Evolutionary conservation across 2,329 filamentous ascomycete species (phyloP).

Genomic region (Talaromyces amestolkiae): DNA sequence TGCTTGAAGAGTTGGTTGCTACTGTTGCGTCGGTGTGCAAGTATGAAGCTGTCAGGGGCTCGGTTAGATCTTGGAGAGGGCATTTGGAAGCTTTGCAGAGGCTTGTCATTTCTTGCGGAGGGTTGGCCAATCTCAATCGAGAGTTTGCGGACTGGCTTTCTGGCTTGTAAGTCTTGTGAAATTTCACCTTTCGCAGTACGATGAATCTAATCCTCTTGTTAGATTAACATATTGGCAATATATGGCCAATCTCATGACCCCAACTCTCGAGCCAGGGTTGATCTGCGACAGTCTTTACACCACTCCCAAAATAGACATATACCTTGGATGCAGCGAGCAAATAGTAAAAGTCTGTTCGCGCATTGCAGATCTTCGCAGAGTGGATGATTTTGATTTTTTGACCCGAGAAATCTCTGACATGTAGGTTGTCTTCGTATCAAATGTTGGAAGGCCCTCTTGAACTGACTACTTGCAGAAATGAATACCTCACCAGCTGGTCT

Average conservation of each 20-base stretch:
- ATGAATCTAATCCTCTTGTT: too few species aligned
- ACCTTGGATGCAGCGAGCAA: conserved; percentile 39
- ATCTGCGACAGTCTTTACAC: conserved; percentile 26
- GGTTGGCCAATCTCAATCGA: conserved; percentile 29
- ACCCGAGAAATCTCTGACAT: conserved; percentile 30
- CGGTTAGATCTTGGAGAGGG: conserved; percentile 39
- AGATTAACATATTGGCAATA: conserved; percentile 37
- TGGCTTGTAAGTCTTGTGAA: conserved; percentile 30
- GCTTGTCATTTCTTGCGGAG: conserved; percentile 34
- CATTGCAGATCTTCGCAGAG: conserved; percentile 32
- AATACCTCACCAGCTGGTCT: conserved; percentile 33
- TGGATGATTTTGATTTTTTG: conserved; percentile 20
- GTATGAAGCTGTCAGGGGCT: conserved; percentile 39
- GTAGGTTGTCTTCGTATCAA: conserved; percentile 22
- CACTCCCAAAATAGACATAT: conserved; percentile 35
- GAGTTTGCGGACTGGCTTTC: conserved; percentile 34
- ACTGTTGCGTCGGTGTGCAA: conserved; percentile 39
- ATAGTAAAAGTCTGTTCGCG: conserved; percentile 34
- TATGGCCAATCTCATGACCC: conserved; percentile 35
- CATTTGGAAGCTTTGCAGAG: conserved; percentile 37
- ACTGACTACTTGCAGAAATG: conserved; percentile 26
- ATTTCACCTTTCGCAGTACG: too few species aligned
- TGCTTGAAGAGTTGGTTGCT: conserved; percentile 33
- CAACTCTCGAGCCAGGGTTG: conserved; percentile 24
- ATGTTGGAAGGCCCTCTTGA: background rate